Percentiles rank a stretch among this genome's conserved stretches.
Evolutionary conservation across 2,329 filamentous ascomycete genomes (phyloP).

Genomic region (Nothophoma quercina): DNA sequence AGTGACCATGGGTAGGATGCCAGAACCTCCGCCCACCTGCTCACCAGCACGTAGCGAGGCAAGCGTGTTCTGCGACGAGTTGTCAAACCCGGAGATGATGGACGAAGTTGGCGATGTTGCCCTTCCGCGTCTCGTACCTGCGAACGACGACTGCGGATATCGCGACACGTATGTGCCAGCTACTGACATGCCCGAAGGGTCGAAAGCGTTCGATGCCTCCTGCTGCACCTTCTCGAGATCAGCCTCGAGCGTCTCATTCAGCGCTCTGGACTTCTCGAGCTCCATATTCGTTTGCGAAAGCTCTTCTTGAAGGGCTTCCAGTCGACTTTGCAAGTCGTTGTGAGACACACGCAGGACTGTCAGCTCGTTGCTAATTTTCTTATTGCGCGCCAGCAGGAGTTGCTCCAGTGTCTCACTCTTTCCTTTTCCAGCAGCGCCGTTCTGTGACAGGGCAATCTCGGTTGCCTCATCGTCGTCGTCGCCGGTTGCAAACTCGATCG

Average conservation of each 20-base stretch:
- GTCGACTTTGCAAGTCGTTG: slow-evolving; percentile 82
- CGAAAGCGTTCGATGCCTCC: slow-evolving; percentile 82
- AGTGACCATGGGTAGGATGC: slow-evolving; percentile 97
- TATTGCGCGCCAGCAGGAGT: slow-evolving; percentile 89
- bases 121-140: slow-evolving; percentile 65
- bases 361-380: slow-evolving; percentile 93
- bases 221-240: slow-evolving; percentile 89
- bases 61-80: slow-evolving; percentile 52
- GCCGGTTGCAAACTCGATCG: slow-evolving; percentile 93
- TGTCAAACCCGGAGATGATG: slow-evolving; percentile 95
- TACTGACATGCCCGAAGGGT: slow-evolving; percentile 85
- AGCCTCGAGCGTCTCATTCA: slow-evolving; percentile 90
- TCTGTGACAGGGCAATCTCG: slow-evolving; percentile 48
- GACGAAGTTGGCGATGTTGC: slow-evolving; percentile 88
- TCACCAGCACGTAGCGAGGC: slow-evolving; percentile 68
- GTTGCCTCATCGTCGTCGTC: slow-evolving; percentile 67
- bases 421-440: slow-evolving; percentile 61
- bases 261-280: slow-evolving; percentile 80
- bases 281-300: slow-evolving; percentile 84
- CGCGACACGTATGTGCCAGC: slow-evolving; percentile 88
- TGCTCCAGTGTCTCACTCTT: slow-evolving; percentile 88
- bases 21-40: slow-evolving; percentile 76
- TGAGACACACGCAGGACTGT: slow-evolving; percentile 93
- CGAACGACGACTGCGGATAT: slow-evolving; percentile 70
- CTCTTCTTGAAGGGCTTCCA: slow-evolving; percentile 83